Evolutionary conservation across 2,329 filamentous ascomycete genomes (phyloP).

Genomic region (Fusarium sp.): DNA sequence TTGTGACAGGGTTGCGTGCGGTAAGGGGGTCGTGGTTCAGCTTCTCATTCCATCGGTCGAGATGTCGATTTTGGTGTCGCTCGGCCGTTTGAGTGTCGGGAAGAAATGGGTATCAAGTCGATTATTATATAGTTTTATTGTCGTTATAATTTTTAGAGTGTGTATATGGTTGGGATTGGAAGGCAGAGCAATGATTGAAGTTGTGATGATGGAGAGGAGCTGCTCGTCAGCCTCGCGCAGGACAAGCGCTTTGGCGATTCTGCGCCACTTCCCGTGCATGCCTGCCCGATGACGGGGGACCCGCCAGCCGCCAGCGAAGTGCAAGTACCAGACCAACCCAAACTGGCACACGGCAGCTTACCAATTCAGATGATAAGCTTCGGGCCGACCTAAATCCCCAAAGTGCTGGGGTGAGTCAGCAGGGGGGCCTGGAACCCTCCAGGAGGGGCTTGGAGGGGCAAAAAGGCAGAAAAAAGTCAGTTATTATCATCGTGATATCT

Average conservation of each 20-base stretch:
- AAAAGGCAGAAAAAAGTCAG: conserved; percentile 39
- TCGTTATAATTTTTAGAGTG: neutral
- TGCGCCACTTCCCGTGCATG: conserved; percentile 15
- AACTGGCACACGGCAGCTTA: conserved; percentile 17
- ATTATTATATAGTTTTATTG: neutral
- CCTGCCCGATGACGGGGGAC: neutral
- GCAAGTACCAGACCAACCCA: neutral
- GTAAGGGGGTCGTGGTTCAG: conserved; percentile 1
- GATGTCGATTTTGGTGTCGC: neutral
- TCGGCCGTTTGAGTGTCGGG: neutral
- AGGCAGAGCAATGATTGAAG: neutral
- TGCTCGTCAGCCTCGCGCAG: conserved; percentile 34
- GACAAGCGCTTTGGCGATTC: conserved; percentile 15
- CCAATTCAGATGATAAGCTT: neutral
- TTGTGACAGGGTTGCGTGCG: neutral
- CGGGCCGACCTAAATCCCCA: neutral
- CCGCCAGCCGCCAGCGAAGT: neutral
- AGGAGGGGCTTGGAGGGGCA: conserved; percentile 29
- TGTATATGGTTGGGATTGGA: neutral
- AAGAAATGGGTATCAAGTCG: neutral
- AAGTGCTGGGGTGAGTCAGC: conserved; percentile 14
- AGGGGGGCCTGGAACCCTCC: conserved; percentile 24
- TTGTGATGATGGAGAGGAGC: conserved; percentile 9
- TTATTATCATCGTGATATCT: conserved; percentile 37
- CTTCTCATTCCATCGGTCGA: neutral